A percentile compares a stretch with the other conserved stretches of the same genome.
Conservation (phyloP, 495 filamentous ascomycete genomes). For the Penicillium canescens region DNA sequence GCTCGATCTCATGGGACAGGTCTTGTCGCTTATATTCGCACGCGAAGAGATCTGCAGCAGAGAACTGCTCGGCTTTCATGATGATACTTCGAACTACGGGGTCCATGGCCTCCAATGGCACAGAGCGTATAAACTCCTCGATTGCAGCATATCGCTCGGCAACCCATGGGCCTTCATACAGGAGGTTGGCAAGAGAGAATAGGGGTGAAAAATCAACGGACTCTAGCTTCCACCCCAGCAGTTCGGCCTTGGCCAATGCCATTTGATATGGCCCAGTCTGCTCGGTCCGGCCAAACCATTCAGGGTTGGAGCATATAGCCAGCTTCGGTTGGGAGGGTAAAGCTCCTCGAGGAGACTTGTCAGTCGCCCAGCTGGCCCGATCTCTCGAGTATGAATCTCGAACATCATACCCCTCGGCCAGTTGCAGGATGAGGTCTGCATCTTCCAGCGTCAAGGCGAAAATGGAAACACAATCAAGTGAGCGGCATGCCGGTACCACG, state of each 20-base stretch:
- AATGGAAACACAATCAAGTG: conserved; percentile 57
- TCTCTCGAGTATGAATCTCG: conserved; percentile 58
- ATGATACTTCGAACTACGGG: conserved; percentile 16
- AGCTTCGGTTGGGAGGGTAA: conserved; percentile 46
- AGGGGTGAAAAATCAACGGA: conserved; percentile 50
- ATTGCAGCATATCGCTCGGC: conserved; percentile 21
- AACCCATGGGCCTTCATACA: conserved; percentile 22
- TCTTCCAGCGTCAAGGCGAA: conserved; percentile 53
- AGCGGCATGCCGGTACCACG: conserved; percentile 50
- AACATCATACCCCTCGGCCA: conserved; percentile 52
- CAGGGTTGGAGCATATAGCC: conserved; percentile 40
- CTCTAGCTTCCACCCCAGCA: conserved; percentile 43
- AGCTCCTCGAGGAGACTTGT: conserved; percentile 42
- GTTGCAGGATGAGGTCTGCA: conserved; percentile 54
- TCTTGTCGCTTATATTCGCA: conserved; percentile 15
- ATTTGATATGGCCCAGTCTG: conserved; percentile 45
- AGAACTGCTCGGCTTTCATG: conserved; percentile 15
- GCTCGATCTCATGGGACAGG: conserved; percentile 10
- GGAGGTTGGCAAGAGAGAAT: conserved; percentile 10
- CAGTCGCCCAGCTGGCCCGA: conserved; percentile 26
- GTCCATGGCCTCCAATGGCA: conserved; percentile 9
- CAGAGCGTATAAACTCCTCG: conserved; percentile 6
- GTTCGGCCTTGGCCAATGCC: conserved; percentile 36
- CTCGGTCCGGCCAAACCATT: conserved; percentile 34
- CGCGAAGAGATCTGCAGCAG: conserved; percentile 13